phyloP scores from a whole-genome alignment of 2,329 filamentous ascomycete species.

The Talaromyces sp. region DNA sequence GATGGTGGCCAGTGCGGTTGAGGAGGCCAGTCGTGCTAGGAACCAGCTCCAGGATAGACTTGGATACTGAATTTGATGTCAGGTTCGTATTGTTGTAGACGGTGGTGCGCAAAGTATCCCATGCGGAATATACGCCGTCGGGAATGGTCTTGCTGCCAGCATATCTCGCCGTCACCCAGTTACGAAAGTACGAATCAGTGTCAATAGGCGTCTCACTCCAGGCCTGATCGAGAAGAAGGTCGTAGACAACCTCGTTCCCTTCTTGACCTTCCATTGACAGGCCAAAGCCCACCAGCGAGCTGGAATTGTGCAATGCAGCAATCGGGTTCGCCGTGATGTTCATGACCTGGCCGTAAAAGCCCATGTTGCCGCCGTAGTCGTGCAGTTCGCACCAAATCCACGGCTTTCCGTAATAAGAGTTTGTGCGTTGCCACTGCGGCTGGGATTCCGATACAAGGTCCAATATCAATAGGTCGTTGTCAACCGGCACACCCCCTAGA shows the following conservation, averaged over 20 bases:
- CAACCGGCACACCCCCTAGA: conserved; percentile 39
- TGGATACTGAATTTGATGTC: conserved; percentile 36
- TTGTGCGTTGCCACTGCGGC: conserved; percentile 48
- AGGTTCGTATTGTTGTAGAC: conserved; percentile 48
- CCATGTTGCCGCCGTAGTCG: conserved; percentile 46
- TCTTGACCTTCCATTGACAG: conserved; percentile 48
- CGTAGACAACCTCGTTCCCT: conserved; percentile 50
- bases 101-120: conserved; percentile 41
- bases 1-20: conserved; percentile 36
- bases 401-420: conserved; percentile 47
- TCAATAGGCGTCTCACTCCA: conserved; percentile 43
- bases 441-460: conserved; percentile 47
- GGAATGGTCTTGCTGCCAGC: conserved; percentile 20
- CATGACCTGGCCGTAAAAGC: conserved; percentile 46
- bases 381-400: conserved; percentile 54
- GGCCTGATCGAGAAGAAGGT: conserved; percentile 47
- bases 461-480: conserved; percentile 46
- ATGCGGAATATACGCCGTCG: conserved; percentile 36
- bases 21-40: conserved; percentile 39
- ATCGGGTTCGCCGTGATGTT: conserved; percentile 46
- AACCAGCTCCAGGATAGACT: conserved; percentile 43
- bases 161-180: conserved; percentile 45
- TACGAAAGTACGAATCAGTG: conserved; percentile 40
- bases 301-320: conserved; percentile 38
- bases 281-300: conserved; percentile 44